phyloP scores from a whole-genome alignment of 306 rosid genomes.

The Quercus robur region DNA sequence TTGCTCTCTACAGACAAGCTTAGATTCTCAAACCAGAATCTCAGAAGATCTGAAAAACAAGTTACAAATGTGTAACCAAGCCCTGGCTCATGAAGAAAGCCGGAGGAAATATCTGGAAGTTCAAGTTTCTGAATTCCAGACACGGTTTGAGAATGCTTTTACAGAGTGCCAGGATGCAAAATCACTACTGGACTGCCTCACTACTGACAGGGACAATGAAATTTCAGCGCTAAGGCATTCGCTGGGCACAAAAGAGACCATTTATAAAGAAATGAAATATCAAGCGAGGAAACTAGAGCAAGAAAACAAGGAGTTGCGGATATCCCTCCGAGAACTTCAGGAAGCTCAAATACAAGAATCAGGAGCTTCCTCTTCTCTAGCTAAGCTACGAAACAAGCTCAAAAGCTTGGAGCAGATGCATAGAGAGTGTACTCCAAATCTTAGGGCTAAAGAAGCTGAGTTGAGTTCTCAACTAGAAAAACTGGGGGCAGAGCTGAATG shows the following conservation, averaged over 20 bases:
- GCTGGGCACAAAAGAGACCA: slow-evolving; percentile 51
- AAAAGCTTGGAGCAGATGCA: slow-evolving; percentile 55
- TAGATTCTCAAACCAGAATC: slow-evolving; percentile 59
- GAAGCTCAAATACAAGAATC: slow-evolving; percentile 79
- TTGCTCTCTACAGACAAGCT: slow-evolving; percentile 51
- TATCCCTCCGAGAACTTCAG: slow-evolving; percentile 57
- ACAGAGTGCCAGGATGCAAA: slow-evolving; percentile 42
- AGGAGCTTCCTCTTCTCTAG: slow-evolving; percentile 57
- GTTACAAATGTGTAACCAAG: slow-evolving; percentile 54
- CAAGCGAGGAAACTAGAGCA: slow-evolving; percentile 55
- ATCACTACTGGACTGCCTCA: slow-evolving; percentile 38
- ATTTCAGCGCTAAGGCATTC: slow-evolving; percentile 56
- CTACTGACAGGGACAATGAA: slow-evolving; percentile 48
- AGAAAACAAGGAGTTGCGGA: slow-evolving; percentile 55
- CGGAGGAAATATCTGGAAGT: slow-evolving; percentile 59
- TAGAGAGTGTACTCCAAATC: slow-evolving; percentile 39
- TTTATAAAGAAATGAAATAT: slow-evolving; percentile 55
- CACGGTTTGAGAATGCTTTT: slow-evolving; percentile 28
- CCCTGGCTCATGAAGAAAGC: slow-evolving; percentile 72
- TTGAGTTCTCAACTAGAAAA: slow-evolving; percentile 41
- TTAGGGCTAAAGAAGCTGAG: slow-evolving; percentile 60
- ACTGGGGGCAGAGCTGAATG: slow-evolving; percentile 34
- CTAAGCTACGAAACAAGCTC: slow-evolving; percentile 57
- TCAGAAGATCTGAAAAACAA: slow-evolving; percentile 54
- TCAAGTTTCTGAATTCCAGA: slow-evolving; percentile 55